phyloP scores from a whole-genome alignment of 2,329 filamentous ascomycete species.

The Trichoderma atrobrunneum region DNA sequence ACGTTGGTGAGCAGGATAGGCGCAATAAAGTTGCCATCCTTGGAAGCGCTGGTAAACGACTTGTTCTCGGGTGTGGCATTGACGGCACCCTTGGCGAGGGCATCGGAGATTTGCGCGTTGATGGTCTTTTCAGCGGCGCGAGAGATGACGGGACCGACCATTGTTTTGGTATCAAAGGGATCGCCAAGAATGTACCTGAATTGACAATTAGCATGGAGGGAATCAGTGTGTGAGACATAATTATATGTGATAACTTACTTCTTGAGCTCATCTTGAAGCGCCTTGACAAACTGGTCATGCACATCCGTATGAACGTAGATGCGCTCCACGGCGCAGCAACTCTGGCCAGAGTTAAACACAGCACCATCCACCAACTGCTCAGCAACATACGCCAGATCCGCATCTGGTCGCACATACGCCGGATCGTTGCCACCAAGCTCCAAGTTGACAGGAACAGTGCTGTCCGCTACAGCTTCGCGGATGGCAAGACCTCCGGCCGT shows the following conservation, averaged over 20 bases:
- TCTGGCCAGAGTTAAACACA: neutral
- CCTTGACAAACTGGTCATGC: neutral
- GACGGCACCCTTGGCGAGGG: neutral
- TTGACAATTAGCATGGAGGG: neutral
- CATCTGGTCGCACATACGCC: neutral
- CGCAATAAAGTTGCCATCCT: neutral
- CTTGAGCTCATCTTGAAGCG: neutral
- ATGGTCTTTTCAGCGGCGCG: neutral
- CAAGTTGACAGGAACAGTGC: neutral
- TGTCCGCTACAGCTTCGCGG: neutral
- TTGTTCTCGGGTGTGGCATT: neutral
- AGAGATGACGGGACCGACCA: neutral
- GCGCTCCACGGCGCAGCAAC: neutral
- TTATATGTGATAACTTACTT: neutral
- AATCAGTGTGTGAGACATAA: neutral
- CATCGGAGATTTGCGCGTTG: neutral
- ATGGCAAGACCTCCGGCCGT: neutral
- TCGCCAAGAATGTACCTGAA: neutral
- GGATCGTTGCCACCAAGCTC: neutral
- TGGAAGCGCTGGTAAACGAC: neutral
- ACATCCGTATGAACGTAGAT: neutral
- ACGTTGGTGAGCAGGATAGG: neutral
- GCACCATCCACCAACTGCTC: neutral
- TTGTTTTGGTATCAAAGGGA: neutral
- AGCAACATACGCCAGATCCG: neutral